These are phyloP conservation scores for Pterocarpus santalinus DNA, from an alignment of 306 rosid genomes.

Conservation along the genomic window DNA sequence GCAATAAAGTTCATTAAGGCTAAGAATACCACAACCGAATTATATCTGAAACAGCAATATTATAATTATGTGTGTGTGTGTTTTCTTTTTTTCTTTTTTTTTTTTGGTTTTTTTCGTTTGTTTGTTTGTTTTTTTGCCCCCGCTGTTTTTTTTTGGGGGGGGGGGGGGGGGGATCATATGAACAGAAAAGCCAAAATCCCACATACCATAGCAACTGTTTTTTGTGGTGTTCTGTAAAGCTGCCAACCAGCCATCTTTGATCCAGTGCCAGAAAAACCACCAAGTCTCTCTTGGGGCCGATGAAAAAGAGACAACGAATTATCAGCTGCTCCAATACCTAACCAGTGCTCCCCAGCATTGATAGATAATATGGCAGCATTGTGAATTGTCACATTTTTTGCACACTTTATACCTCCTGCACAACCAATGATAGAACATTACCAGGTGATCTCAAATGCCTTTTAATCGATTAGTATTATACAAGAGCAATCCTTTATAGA, in stretches of 20 bases:
- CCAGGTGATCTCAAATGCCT: constrained; percentile 12
- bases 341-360: constrained; percentile 98
- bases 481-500: no score
- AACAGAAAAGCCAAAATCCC: constrained; percentile 23
- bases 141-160: no score
- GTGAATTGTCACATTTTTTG: constrained; percentile 91
- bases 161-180: neutral
- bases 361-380: constrained; percentile 82
- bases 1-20: constrained; percentile 18
- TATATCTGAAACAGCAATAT: constrained; percentile 12
- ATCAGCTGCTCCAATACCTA: constrained; percentile 99
- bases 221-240: constrained; percentile 96
- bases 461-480: neutral
- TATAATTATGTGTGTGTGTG: neutral
- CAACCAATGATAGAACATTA: constrained; percentile 35
- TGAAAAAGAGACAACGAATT: constrained; percentile 95
- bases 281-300: constrained; percentile 98
- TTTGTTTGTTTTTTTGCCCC: no score
- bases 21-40: constrained; percentile 25
- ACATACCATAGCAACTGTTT: constrained; percentile 87
- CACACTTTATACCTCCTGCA: constrained; percentile 89
- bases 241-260: constrained; percentile 96
- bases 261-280: constrained; percentile 79
- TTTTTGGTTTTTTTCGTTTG: no score
- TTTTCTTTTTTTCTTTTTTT: no score